Percentiles rank a stretch among this genome's conserved stretches.
phyloP scores from a whole-genome alignment of 2,329 filamentous ascomycete genomes.

The Botryotinia convoluta region DNA sequence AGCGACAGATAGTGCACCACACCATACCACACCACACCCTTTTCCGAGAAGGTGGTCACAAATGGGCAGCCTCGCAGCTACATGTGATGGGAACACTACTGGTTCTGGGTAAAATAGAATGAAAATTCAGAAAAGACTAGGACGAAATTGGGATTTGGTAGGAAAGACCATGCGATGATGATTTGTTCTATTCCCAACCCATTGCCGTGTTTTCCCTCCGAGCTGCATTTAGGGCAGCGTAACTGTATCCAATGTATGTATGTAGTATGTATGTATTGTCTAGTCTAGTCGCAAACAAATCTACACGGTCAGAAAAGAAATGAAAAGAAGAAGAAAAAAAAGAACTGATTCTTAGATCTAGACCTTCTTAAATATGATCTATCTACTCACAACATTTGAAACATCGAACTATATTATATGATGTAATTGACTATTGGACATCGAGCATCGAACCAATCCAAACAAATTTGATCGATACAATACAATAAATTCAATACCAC shows the following conservation, averaged over 20 bases:
- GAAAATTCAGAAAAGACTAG: neutral
- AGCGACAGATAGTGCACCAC: neutral
- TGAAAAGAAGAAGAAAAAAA: neutral
- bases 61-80: constrained; percentile 1
- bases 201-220: neutral
- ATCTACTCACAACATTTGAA: neutral
- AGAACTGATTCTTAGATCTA: neutral
- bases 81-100: constrained; percentile 1
- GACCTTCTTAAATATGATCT: neutral
- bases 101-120: neutral
- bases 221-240: neutral
- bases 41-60: constrained; percentile 12
- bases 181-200: neutral
- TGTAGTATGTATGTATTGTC: neutral
- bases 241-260: neutral
- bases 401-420: neutral
- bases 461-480: neutral
- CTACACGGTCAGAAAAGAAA: neutral
- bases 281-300: neutral
- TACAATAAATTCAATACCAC: neutral
- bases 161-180: neutral
- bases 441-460: neutral
- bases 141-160: neutral
- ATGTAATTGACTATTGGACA: neutral
- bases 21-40: neutral